Conservation (phyloP, 1,139 yeast genomes). For the Meyerozyma carpophila region DNA sequence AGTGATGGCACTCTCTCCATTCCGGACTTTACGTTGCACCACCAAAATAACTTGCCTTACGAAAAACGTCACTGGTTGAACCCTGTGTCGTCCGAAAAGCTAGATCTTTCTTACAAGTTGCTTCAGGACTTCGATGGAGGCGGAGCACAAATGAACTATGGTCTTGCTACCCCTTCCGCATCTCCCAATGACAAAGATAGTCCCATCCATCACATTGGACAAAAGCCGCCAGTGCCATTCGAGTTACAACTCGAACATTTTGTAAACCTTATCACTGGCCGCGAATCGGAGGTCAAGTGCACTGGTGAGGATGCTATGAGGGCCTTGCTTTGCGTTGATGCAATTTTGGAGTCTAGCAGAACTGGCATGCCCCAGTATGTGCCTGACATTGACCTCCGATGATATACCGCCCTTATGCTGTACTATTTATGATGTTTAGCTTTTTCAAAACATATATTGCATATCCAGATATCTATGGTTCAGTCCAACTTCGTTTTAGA, state of each 20-base stretch:
- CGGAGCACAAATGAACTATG: slow-evolving; percentile 3
- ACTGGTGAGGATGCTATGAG: slow-evolving; percentile 37
- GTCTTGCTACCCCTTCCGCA: slow-evolving; percentile 20
- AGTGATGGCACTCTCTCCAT: slow-evolving; percentile 36
- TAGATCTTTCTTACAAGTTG: background rate
- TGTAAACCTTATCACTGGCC: slow-evolving; percentile 29
- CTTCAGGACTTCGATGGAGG: background rate
- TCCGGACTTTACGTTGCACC: slow-evolving; percentile 36
- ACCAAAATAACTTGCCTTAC: slow-evolving; percentile 16
- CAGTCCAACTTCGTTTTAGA: slow-evolving; percentile 13
- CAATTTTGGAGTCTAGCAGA: slow-evolving; percentile 30
- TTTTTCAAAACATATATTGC: background rate
- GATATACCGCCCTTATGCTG: background rate
- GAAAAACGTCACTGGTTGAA: slow-evolving; percentile 26
- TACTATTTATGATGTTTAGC: background rate
- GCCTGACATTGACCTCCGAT: background rate
- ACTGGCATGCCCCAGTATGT: slow-evolving; percentile 33
- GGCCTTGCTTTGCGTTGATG: slow-evolving; percentile 37
- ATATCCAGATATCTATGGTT: background rate
- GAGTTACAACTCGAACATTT: slow-evolving; percentile 33
- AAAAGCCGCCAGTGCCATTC: slow-evolving; percentile 24
- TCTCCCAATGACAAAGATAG: slow-evolving; percentile 20
- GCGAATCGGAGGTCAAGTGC: slow-evolving; percentile 28
- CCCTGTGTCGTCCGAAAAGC: slow-evolving; percentile 23
- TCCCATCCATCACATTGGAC: slow-evolving; percentile 12